Conservation (phyloP, 2,329 filamentous ascomycete genomes). For the Dothiorella sarmentorum region DNA sequence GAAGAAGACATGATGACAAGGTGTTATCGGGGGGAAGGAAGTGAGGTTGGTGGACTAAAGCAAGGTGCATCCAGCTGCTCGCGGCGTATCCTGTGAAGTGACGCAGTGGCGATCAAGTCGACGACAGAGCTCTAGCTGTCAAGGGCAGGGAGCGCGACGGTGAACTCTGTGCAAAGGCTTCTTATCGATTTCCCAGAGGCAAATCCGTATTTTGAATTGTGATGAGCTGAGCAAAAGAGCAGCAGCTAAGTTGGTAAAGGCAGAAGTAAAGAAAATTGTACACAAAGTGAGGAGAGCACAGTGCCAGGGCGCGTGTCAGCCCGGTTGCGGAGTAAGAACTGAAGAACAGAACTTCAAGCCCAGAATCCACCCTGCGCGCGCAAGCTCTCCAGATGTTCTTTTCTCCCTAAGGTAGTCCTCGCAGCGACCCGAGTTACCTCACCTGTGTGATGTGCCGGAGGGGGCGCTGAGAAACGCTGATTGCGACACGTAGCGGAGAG, state of each 20-base stretch:
- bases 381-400: conserved; percentile 16
- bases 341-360: conserved; percentile 19
- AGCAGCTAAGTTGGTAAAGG: conserved; percentile 16
- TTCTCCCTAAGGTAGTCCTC: conserved; percentile 11
- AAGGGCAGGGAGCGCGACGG: conserved; percentile 16
- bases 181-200: conserved; percentile 18
- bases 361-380: conserved; percentile 14
- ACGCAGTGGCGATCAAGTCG: conserved; percentile 15
- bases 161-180: conserved; percentile 20
- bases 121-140: conserved; percentile 1
- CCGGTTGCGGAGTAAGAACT: conserved; percentile 19
- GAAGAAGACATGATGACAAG: conserved; percentile 73
- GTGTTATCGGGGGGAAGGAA: neutral
- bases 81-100: neutral
- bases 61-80: neutral
- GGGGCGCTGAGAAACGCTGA: neutral
- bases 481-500: conserved; percentile 3
- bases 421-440: conserved; percentile 15
- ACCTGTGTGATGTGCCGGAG: conserved; percentile 15
- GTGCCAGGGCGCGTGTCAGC: conserved; percentile 7
- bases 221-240: conserved; percentile 14
- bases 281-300: conserved; percentile 19
- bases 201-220: conserved; percentile 20
- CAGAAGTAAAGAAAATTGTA: conserved; percentile 18
- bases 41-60: neutral